phyloP scores from a whole-genome alignment of 2,329 filamentous ascomycete species.

The Beauveria asiatica region DNA sequence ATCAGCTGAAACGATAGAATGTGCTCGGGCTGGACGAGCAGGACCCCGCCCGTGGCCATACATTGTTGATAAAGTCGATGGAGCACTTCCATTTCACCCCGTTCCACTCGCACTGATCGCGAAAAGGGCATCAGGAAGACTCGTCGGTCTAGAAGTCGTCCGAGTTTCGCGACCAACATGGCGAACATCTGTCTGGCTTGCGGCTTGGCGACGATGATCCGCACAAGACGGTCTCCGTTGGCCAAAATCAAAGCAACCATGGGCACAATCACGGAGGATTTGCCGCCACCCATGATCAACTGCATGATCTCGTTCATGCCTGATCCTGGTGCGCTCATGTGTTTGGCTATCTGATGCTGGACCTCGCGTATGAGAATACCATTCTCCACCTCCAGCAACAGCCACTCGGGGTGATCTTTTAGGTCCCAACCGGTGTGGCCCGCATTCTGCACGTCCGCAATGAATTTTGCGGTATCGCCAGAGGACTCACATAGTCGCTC shows the following conservation, averaged over 20 bases:
- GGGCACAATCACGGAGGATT: conserved; percentile 60
- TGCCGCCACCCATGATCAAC: conserved; percentile 65
- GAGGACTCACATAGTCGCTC: background rate
- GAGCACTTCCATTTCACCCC: conserved; percentile 27
- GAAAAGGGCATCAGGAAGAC: conserved; percentile 54
- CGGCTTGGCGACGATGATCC: conserved; percentile 54
- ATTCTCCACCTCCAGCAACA: conserved; percentile 58
- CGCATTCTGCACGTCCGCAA: background rate
- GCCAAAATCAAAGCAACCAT: conserved; percentile 49
- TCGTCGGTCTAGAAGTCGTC: conserved; percentile 44
- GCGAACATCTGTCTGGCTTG: conserved; percentile 53
- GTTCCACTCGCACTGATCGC: conserved; percentile 31
- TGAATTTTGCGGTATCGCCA: background rate
- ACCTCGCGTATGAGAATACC: conserved; percentile 51
- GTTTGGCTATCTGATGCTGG: conserved; percentile 47
- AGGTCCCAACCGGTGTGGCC: background rate
- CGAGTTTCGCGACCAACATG: conserved; percentile 45
- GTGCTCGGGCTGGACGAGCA: conserved; percentile 57
- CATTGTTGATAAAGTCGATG: conserved; percentile 35
- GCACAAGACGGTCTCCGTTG: conserved; percentile 39
- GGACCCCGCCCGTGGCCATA: conserved; percentile 38
- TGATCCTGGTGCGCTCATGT: conserved; percentile 41
- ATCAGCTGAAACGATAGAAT: conserved; percentile 56
- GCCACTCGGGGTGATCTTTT: conserved; percentile 40
- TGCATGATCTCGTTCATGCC: conserved; percentile 49